Evolutionary conservation across 352 stramenopile species (phyloP).

Genomic region (Globisporangium emineosum): DNA sequence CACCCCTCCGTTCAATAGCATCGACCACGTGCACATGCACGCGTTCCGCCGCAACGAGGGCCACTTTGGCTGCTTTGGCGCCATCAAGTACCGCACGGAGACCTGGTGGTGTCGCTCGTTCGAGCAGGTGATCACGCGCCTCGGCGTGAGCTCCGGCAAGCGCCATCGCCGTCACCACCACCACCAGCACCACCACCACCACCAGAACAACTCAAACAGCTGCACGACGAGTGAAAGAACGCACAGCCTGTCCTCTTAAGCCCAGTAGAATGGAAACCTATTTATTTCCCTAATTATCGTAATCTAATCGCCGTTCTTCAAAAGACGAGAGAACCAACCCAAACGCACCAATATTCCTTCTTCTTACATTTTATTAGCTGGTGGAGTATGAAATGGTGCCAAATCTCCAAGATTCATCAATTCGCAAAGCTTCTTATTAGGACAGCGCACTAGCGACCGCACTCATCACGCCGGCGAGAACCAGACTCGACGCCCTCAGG

Average conservation of each 20-base stretch:
- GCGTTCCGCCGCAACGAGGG: conserved; percentile 62
- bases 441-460: not conserved
- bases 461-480: not conserved
- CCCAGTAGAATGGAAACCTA: conserved; percentile 1
- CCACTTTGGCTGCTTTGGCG: conserved; percentile 57
- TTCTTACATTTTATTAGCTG: not conserved
- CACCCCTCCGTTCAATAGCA: conserved; percentile 86
- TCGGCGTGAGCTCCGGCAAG: conserved; percentile 13
- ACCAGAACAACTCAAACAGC: conserved; percentile 4
- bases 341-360: not conserved
- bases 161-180: not conserved
- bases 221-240: conserved; percentile 4
- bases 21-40: conserved; percentile 90
- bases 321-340: not conserved
- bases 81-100: conserved; percentile 83
- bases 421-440: not conserved
- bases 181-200: not conserved
- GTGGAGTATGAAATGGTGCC: too few relatives aligned
- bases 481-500: not conserved
- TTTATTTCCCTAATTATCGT: conserved; percentile 4
- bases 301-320: not conserved
- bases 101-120: conserved; percentile 88
- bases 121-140: conserved; percentile 60
- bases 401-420: too few relatives aligned
- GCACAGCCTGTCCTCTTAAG: not conserved